Percentiles rank a stretch among this genome's conserved stretches.
These are phyloP conservation scores for Penicillium canariense DNA, from an alignment of 495 filamentous ascomycete genomes.

Conservation along the genomic window DNA sequence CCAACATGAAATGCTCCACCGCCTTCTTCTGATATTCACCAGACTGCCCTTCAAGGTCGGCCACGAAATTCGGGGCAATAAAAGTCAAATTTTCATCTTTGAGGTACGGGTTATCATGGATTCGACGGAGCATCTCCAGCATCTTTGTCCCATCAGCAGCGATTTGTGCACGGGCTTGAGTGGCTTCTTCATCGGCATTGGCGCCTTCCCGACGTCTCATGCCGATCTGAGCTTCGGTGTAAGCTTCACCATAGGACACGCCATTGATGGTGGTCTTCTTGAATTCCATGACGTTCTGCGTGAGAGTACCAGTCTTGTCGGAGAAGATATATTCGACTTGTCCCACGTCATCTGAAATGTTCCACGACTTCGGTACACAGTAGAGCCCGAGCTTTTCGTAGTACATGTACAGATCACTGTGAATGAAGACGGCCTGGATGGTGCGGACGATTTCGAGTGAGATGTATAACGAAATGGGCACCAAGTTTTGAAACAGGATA, in stretches of 20 bases:
- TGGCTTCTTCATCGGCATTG: constrained; percentile 76
- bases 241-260: constrained; percentile 91
- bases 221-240: constrained; percentile 92
- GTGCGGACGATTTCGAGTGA: constrained; percentile 95
- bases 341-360: constrained; percentile 96
- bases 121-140: constrained; percentile 65
- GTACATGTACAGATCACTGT: constrained; percentile 93
- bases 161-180: constrained; percentile 72
- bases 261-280: constrained; percentile 97
- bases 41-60: constrained; percentile 72
- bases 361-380: constrained; percentile 98
- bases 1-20: constrained; percentile 89
- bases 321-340: constrained; percentile 99
- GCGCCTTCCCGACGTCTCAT: constrained; percentile 90
- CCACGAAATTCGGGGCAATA: constrained; percentile 82
- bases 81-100: constrained; percentile 89
- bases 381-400: constrained; percentile 91
- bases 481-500: constrained; percentile 97
- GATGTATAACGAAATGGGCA: constrained; percentile 97
- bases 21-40: constrained; percentile 74
- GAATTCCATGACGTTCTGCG: constrained; percentile 99
- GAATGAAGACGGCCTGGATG: constrained; percentile 94
- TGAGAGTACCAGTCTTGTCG: constrained; percentile 97
- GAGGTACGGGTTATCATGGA: constrained; percentile 89
- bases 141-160: constrained; percentile 70